Evolutionary conservation across 108 stramenopile genomes (phyloP).

Genomic region (Hondaea fermentalgiana): DNA sequence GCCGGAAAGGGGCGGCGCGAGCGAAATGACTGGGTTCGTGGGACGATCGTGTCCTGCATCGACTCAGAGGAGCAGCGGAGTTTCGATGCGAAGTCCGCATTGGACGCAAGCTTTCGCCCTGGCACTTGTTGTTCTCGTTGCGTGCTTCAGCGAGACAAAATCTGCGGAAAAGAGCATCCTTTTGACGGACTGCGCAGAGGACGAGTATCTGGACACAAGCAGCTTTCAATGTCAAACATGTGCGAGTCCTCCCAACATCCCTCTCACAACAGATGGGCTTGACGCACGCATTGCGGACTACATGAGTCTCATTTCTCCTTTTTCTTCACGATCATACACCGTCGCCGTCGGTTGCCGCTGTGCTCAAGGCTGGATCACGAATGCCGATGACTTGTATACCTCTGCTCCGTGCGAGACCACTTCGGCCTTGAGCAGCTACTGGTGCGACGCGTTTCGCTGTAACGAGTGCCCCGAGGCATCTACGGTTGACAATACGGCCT

Average conservation of each 20-base stretch:
- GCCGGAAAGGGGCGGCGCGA: too few relatives aligned
- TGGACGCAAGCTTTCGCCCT: neutral
- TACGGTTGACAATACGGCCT: neutral
- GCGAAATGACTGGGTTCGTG: too few relatives aligned
- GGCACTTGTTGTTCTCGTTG: neutral
- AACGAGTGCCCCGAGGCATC: neutral
- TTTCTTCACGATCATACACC: neutral
- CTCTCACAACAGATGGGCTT: neutral
- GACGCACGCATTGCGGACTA: neutral
- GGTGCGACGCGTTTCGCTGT: slow-evolving; percentile 13
- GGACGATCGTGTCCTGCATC: too few relatives aligned
- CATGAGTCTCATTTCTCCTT: neutral
- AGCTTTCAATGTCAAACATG: neutral
- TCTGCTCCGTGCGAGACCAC: neutral
- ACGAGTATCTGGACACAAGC: neutral
- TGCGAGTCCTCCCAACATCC: neutral
- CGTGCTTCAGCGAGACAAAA: neutral
- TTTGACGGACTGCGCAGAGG: neutral
- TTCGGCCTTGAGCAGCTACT: neutral
- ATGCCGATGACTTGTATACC: neutral
- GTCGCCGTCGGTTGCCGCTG: neutral
- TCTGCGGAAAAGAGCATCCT: neutral
- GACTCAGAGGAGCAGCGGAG: neutral
- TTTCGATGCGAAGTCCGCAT: neutral
- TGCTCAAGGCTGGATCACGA: neutral